Conservation (phyloP, 768 basidiomycete species). For the Tephrocybe sp. region DNA sequence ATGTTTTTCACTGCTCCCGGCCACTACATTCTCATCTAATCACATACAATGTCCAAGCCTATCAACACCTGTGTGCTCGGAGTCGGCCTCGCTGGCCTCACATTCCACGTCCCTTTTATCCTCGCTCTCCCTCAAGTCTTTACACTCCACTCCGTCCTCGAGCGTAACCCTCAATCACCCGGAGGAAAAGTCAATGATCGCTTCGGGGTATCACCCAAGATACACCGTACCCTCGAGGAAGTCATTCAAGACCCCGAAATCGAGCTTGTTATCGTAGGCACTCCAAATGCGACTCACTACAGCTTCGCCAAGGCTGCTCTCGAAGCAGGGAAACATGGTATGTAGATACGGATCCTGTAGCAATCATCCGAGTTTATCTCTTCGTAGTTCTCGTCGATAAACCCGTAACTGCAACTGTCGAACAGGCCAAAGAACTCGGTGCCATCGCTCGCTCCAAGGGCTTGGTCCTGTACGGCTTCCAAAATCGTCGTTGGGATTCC, state of each 20-base stretch:
- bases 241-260: conserved; percentile 62
- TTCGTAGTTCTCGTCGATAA: conserved; percentile 73
- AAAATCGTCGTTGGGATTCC: conserved; percentile 77
- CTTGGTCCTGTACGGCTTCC: conserved; percentile 67
- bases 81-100: conserved; percentile 71
- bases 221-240: conserved; percentile 58
- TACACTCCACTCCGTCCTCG: conserved; percentile 69
- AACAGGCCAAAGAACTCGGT: conserved; percentile 60
- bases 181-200: conserved; percentile 65
- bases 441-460: conserved; percentile 55
- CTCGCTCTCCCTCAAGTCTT: conserved; percentile 69
- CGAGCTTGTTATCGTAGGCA: conserved; percentile 66
- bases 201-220: conserved; percentile 56
- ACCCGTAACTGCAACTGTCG: conserved; percentile 61
- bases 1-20: not conserved
- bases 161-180: conserved; percentile 59
- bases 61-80: conserved; percentile 74
- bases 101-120: conserved; percentile 81
- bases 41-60: conserved; percentile 45
- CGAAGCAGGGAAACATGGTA: conserved; percentile 72
- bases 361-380: not conserved
- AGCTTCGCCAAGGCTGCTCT: conserved; percentile 60
- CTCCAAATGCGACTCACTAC: conserved; percentile 76
- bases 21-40: no score
- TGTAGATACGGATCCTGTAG: not conserved